Conservation (phyloP, 768 basidiomycete species). For the Leccinum pellstonianum region DNA sequence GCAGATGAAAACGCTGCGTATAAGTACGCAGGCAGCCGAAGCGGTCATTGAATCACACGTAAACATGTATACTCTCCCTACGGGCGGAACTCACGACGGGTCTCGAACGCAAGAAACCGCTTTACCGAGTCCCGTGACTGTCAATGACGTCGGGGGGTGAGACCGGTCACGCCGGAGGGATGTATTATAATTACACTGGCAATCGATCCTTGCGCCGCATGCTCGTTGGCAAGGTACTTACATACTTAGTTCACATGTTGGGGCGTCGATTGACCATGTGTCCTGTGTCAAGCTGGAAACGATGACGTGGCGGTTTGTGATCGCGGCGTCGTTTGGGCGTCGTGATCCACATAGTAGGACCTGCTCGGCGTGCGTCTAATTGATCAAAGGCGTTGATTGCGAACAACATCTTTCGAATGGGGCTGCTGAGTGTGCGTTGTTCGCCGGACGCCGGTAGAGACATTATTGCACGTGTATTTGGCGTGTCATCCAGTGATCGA, state of each 20-base stretch:
- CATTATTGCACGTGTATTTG: background rate
- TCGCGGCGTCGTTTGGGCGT: background rate
- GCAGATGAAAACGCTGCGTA: conserved; percentile 27
- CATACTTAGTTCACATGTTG: background rate
- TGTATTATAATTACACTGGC: background rate
- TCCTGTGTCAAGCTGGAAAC: background rate
- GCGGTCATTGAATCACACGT: conserved; percentile 37
- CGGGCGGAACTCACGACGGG: background rate
- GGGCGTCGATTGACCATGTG: background rate
- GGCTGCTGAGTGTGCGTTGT: background rate
- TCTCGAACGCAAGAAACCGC: conserved; percentile 1
- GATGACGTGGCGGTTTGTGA: background rate
- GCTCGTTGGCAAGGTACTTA: background rate
- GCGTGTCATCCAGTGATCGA: background rate
- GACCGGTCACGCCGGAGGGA: background rate
- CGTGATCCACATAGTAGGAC: background rate
- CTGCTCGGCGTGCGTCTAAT: background rate
- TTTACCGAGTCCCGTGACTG: background rate
- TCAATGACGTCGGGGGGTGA: conserved; percentile 14
- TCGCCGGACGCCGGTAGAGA: background rate
- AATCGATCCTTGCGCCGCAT: background rate
- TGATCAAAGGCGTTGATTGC: background rate
- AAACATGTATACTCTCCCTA: conserved; percentile 33
- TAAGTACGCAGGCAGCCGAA: conserved; percentile 30
- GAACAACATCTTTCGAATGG: background rate